These are phyloP conservation scores for Adansonia rubrostipa DNA, from an alignment of 441 rosid genomes.

Conservation along the genomic window DNA sequence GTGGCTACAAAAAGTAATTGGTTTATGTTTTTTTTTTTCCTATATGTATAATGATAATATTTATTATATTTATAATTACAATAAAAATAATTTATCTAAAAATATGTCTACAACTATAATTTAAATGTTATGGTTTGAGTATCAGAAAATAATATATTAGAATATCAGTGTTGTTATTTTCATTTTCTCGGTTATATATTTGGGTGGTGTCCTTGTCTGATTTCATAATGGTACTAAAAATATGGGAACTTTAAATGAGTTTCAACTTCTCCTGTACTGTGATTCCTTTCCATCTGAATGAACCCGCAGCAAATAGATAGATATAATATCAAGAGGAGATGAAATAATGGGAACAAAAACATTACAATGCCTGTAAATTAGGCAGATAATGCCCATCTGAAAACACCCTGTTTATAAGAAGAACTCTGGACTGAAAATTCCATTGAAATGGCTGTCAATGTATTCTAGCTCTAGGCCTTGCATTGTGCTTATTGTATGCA, in stretches of 20 bases:
- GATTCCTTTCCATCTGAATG: neutral
- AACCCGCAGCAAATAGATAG: neutral
- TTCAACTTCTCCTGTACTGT: neutral
- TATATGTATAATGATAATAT: no score
- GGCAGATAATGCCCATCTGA: neutral
- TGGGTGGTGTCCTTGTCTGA: neutral
- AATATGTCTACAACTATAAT: no score
- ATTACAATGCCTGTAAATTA: no score
- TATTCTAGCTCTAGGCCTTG: neutral
- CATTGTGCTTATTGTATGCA: neutral
- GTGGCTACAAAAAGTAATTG: neutral
- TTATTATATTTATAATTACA: no score
- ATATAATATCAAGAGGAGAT: neutral
- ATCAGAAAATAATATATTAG: no score
- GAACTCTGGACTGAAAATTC: neutral
- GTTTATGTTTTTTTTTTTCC: neutral
- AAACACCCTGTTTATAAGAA: neutral
- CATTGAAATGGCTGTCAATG: neutral
- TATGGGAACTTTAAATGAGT: neutral
- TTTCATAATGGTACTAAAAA: neutral
- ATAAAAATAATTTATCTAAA: no score
- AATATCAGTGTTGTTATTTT: no score
- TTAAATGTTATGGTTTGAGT: no score
- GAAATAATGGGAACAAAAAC: neutral
- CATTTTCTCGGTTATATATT: neutral